A percentile compares a stretch with the other conserved stretches of the same genome.
These are phyloP conservation scores for Diplodia seriata DNA, from an alignment of 2,329 filamentous ascomycete genomes.

Conservation along the genomic window DNA sequence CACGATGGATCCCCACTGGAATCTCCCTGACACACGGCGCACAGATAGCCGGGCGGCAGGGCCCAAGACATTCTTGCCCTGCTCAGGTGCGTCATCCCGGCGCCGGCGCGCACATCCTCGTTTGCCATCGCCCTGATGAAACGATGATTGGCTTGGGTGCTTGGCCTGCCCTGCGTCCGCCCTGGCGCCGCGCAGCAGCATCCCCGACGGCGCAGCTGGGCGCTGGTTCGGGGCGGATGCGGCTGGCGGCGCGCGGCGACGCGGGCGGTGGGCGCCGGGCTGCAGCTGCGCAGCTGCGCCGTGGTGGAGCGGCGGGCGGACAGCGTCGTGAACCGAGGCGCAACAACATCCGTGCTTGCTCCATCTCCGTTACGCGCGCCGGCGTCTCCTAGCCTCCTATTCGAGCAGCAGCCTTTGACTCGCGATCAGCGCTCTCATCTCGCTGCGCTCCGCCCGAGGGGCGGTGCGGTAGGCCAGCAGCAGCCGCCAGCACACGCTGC, in stretches of 20 bases:
- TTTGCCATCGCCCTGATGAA: constrained; percentile 29
- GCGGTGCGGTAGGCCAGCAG: constrained; percentile 5
- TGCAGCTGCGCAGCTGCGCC: neutral
- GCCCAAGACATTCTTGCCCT: constrained; percentile 30
- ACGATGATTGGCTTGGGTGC: constrained; percentile 30
- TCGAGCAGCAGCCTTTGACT: constrained; percentile 21
- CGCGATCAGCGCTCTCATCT: constrained; percentile 28
- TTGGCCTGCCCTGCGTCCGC: constrained; percentile 27
- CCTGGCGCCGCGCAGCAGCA: neutral
- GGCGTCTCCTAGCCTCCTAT: constrained; percentile 24
- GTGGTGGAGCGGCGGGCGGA: constrained; percentile 9
- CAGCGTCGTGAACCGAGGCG: constrained; percentile 16
- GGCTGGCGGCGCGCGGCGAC: neutral
- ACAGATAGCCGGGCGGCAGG: constrained; percentile 18
- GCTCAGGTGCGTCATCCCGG: constrained; percentile 30
- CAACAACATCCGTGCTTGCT: neutral
- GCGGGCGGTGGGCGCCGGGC: constrained; percentile 1
- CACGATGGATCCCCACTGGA: constrained; percentile 33
- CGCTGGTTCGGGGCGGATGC: constrained; percentile 4
- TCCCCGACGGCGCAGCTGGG: neutral
- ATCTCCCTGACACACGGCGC: constrained; percentile 32
- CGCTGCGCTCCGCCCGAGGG: constrained; percentile 6
- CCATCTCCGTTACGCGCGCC: constrained; percentile 15
- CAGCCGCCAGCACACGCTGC: neutral
- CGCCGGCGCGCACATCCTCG: constrained; percentile 29